Percentiles rank a stretch among this genome's conserved stretches.
Evolutionary conservation across 805 yeast genomes (phyloP).

Genomic region (Saturnispora sekii): DNA sequence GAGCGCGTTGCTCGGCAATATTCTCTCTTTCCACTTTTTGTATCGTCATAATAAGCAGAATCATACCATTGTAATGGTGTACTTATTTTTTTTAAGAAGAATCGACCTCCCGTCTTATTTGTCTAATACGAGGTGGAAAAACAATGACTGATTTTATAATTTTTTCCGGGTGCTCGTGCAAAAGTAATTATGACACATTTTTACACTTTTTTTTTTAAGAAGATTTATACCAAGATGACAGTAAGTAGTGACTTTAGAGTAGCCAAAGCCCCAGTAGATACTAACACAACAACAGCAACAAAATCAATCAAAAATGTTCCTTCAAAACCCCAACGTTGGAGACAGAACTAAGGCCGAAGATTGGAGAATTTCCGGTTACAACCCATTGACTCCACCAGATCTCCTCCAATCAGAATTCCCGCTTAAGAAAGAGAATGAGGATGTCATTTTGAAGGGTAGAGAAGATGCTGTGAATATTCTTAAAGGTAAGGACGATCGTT

Average conservation of each 20-base stretch:
- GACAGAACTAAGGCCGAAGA: slow-evolving; percentile 72
- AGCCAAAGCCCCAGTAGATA: background rate
- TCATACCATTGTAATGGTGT: no score
- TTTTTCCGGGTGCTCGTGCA: background rate
- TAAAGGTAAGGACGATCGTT: slow-evolving; percentile 76
- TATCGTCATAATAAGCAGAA: no score
- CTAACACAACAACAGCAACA: slow-evolving; percentile 7
- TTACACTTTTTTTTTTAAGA: background rate
- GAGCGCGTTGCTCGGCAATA: background rate
- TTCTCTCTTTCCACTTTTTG: background rate
- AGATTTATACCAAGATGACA: slow-evolving; percentile 2
- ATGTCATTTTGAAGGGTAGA: slow-evolving; percentile 67
- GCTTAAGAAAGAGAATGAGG: slow-evolving; percentile 47
- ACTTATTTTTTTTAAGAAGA: background rate
- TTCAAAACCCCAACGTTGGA: slow-evolving; percentile 74
- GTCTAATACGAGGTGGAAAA: background rate
- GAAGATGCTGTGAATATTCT: slow-evolving; percentile 63
- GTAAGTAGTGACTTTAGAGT: background rate
- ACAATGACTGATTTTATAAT: slow-evolving; percentile 3
- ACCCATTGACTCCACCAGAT: slow-evolving; percentile 93
- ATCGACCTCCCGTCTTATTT: background rate
- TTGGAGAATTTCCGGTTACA: slow-evolving; percentile 80
- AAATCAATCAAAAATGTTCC: slow-evolving; percentile 50
- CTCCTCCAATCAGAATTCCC: slow-evolving; percentile 80
- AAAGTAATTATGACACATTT: background rate